Evolutionary conservation across 176 grass and related monocot species (phyloP).

Genomic region (Triticum monococcum): DNA sequence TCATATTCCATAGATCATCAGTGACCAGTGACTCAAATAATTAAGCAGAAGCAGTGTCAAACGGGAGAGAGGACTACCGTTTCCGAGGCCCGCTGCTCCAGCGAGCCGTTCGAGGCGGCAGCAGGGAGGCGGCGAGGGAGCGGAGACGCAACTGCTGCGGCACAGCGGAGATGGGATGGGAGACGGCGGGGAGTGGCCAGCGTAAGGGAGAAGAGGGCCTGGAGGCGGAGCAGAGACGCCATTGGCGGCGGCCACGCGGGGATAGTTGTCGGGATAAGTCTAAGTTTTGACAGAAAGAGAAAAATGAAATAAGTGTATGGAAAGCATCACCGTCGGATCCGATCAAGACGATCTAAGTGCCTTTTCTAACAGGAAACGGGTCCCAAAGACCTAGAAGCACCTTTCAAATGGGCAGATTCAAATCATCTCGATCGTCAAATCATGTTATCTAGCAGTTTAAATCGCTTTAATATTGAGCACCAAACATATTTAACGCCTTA

Average conservation of each 20-base stretch:
- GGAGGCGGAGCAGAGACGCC: slow-evolving; percentile 50
- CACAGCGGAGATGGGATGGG: neutral
- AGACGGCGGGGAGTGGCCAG: neutral
- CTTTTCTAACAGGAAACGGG: too few relatives aligned
- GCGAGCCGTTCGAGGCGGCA: slow-evolving; percentile 12
- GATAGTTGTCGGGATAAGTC: neutral
- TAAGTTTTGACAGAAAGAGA: too few relatives aligned
- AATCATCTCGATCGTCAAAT: too few relatives aligned
- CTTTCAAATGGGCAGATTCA: too few relatives aligned
- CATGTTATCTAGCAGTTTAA: too few relatives aligned
- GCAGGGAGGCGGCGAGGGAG: slow-evolving; percentile 16
- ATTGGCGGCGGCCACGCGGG: slow-evolving; percentile 25
- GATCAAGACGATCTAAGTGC: neutral
- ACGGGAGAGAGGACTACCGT: slow-evolving; percentile 34
- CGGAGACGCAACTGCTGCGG: neutral
- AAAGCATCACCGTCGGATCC: neutral
- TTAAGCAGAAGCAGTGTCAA: neutral
- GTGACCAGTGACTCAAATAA: neutral
- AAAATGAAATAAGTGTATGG: neutral
- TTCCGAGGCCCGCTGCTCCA: slow-evolving; percentile 20
- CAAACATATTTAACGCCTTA: too few relatives aligned
- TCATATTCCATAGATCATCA: neutral
- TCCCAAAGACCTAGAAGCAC: too few relatives aligned
- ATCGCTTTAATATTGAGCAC: too few relatives aligned
- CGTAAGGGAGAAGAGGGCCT: slow-evolving; percentile 15